These are phyloP conservation scores for Microdochium nivale DNA, from an alignment of 2,329 filamentous ascomycete species.

Conservation along the genomic window DNA sequence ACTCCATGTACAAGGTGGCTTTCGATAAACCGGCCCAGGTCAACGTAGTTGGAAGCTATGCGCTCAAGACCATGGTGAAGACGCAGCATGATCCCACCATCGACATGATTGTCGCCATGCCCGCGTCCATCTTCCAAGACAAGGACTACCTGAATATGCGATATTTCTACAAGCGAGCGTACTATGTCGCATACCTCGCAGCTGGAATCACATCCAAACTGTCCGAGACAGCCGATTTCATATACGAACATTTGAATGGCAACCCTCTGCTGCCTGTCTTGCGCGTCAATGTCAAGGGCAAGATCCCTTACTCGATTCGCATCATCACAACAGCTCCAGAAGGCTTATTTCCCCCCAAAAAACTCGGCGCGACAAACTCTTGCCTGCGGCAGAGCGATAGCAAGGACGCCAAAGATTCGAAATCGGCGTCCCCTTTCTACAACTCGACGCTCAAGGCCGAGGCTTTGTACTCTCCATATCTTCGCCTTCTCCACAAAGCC, in stretches of 20 bases:
- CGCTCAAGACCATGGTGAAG: conserved; percentile 64
- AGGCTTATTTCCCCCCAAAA: conserved; percentile 59
- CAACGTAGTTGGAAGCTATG: conserved; percentile 86
- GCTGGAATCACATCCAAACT: conserved; percentile 55
- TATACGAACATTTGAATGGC: conserved; percentile 60
- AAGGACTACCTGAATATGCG: conserved; percentile 91
- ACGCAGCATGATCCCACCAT: conserved; percentile 50
- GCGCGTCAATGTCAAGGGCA: conserved; percentile 21
- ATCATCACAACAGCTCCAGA: conserved; percentile 69
- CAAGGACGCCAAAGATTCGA: conserved; percentile 31
- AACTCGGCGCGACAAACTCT: conserved; percentile 61
- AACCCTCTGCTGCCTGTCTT: conserved; percentile 70
- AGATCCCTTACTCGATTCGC: conserved; percentile 48
- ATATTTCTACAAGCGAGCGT: conserved; percentile 91
- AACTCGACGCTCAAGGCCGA: conserved; percentile 80
- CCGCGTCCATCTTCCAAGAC: conserved; percentile 70
- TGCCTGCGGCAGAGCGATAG: conserved; percentile 52
- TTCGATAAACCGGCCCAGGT: conserved; percentile 69
- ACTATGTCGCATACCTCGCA: conserved; percentile 78
- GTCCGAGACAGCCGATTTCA: conserved; percentile 43
- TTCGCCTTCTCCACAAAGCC: conserved; percentile 65
- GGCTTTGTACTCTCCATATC: conserved; percentile 61
- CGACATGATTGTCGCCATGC: conserved; percentile 86
- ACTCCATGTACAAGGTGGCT: conserved; percentile 73
- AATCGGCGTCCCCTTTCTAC: conserved; percentile 68